Evolutionary conservation across 2,329 filamentous ascomycete genomes (phyloP).

Genomic region (Lecanosticta acicola): DNA sequence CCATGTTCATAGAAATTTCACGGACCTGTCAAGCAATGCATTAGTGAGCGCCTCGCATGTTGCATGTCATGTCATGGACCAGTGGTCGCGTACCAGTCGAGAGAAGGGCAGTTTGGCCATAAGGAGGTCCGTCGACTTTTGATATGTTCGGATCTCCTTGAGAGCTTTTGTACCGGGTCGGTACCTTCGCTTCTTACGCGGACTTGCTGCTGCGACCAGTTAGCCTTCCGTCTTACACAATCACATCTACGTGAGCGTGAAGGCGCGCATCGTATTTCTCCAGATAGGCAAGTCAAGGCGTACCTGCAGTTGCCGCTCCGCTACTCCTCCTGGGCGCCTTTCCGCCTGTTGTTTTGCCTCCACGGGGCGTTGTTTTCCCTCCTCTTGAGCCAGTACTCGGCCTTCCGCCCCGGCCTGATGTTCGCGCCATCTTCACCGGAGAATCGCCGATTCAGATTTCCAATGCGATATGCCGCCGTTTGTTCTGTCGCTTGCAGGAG

Average conservation of each 20-base stretch:
- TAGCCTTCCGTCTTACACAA: neutral
- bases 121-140: slow-evolving; percentile 93
- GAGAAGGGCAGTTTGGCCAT: slow-evolving; percentile 98
- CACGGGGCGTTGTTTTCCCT: slow-evolving; percentile 17
- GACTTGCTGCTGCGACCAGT: slow-evolving; percentile 12
- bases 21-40: slow-evolving; percentile 53
- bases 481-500: too few relatives aligned
- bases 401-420: slow-evolving; percentile 17
- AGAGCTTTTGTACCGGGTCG: slow-evolving; percentile 79
- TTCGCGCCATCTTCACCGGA: slow-evolving; percentile 22
- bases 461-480: too few relatives aligned
- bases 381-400: slow-evolving; percentile 19
- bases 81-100: slow-evolving; percentile 59
- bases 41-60: slow-evolving; percentile 4
- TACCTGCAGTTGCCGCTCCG: slow-evolving; percentile 7
- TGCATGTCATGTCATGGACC: neutral
- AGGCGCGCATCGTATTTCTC: neutral
- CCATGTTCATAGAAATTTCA: slow-evolving; percentile 95
- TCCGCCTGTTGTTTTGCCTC: slow-evolving; percentile 6
- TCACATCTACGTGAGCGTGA: neutral
- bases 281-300: too few relatives aligned
- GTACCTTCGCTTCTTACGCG: slow-evolving; percentile 34
- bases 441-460: too few relatives aligned
- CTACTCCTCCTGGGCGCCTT: slow-evolving; percentile 20
- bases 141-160: slow-evolving; percentile 96